These are phyloP conservation scores for Pichia gijzeniarum DNA, from an alignment of 805 yeast species.

Conservation along the genomic window DNA sequence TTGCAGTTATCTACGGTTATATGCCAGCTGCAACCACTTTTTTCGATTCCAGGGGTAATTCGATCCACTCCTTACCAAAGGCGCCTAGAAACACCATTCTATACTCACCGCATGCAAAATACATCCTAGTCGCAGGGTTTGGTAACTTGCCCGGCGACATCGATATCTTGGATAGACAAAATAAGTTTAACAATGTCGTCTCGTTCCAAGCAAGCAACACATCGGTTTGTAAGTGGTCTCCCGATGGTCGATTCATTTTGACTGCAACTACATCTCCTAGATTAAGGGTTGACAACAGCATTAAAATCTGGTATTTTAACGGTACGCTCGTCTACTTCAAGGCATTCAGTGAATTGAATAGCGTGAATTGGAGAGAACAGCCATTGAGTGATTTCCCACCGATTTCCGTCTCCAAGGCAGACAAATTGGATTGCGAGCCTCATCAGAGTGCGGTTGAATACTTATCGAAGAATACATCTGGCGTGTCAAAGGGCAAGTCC, in stretches of 20 bases:
- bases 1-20: slow-evolving; percentile 94
- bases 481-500: slow-evolving; percentile 55
- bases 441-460: slow-evolving; percentile 66
- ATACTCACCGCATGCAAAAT: slow-evolving; percentile 92
- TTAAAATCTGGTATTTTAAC: slow-evolving; percentile 85
- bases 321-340: slow-evolving; percentile 75
- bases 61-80: slow-evolving; percentile 74
- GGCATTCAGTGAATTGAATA: slow-evolving; percentile 74
- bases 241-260: slow-evolving; percentile 87
- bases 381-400: slow-evolving; percentile 48
- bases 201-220: slow-evolving; percentile 90
- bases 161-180: slow-evolving; percentile 88
- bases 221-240: slow-evolving; percentile 96
- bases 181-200: slow-evolving; percentile 71
- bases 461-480: slow-evolving; percentile 54
- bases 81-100: slow-evolving; percentile 84
- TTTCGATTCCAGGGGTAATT: slow-evolving; percentile 90
- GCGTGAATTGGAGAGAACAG: slow-evolving; percentile 82
- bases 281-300: slow-evolving; percentile 92
- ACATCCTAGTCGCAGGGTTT: slow-evolving; percentile 90
- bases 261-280: slow-evolving; percentile 98
- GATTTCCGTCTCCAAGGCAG: slow-evolving; percentile 37
- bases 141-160: slow-evolving; percentile 97
- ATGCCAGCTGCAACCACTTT: slow-evolving; percentile 97
- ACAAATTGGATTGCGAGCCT: slow-evolving; percentile 47